These are phyloP conservation scores for Podospora bellae-mahoneyi DNA, from an alignment of 495 filamentous ascomycete genomes.

Conservation along the genomic window DNA sequence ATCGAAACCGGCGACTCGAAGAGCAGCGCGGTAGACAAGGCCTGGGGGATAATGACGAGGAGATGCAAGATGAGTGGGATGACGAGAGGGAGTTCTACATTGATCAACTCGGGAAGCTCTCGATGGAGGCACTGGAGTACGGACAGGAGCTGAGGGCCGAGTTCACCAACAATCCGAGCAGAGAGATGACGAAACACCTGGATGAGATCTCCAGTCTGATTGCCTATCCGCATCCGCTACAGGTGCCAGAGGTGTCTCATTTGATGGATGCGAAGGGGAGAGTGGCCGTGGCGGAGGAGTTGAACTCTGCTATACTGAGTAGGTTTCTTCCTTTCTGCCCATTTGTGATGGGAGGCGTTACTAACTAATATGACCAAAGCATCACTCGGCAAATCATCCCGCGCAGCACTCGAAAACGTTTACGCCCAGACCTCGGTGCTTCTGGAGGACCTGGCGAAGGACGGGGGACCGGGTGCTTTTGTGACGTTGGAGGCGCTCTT, in stretches of 20 bases:
- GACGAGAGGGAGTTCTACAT: constrained; percentile 23
- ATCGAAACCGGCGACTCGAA: constrained; percentile 11
- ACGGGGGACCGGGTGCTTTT: constrained; percentile 83
- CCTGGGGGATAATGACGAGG: constrained; percentile 67
- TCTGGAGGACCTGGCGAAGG: constrained; percentile 74
- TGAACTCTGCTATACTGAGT: constrained; percentile 94
- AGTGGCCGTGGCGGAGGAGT: constrained; percentile 81
- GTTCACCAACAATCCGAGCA: constrained; percentile 65
- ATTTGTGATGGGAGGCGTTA: background rate
- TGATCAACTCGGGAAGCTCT: constrained; percentile 53
- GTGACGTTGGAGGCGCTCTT: constrained; percentile 75
- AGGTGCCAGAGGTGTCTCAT: constrained; percentile 70
- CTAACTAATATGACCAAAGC: constrained; percentile 47
- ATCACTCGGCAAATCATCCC: constrained; percentile 83
- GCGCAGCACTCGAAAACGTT: constrained; percentile 80
- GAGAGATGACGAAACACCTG: constrained; percentile 68
- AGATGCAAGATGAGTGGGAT: constrained; percentile 64
- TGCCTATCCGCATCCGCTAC: constrained; percentile 77
- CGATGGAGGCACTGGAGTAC: constrained; percentile 68
- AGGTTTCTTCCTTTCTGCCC: constrained; percentile 31
- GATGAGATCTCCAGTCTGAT: constrained; percentile 85
- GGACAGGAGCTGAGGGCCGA: constrained; percentile 75
- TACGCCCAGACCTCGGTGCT: constrained; percentile 85
- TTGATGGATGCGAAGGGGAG: constrained; percentile 73
- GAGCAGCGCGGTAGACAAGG: constrained; percentile 26